Evolutionary conservation across 108 stramenopile species (phyloP).

Genomic region (Discostella pseudostelligera): DNA sequence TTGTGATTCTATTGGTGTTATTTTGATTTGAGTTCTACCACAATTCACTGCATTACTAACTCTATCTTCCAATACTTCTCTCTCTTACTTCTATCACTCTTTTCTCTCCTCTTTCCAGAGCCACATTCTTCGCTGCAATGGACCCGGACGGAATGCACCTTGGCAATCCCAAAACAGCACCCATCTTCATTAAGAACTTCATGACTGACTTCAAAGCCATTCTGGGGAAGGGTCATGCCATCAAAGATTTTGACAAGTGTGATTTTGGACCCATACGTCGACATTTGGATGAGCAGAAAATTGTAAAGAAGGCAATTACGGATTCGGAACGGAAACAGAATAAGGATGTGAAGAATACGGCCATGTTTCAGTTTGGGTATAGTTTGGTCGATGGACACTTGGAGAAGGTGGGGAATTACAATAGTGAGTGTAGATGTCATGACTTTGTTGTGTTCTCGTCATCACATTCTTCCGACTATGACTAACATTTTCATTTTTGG

Average conservation of each 20-base stretch:
- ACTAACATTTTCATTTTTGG: neutral
- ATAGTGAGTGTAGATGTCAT: conserved; percentile 41
- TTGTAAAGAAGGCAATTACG: conserved; percentile 91
- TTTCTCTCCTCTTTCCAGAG: conserved; percentile 35
- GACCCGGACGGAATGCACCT: conserved; percentile 95
- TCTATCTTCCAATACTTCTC: no score
- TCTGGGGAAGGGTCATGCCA: conserved; percentile 76
- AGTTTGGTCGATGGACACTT: conserved; percentile 96
- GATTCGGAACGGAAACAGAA: conserved; percentile 91
- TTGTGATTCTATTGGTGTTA: neutral
- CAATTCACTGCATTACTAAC: no score
- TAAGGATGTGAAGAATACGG: conserved; percentile 85
- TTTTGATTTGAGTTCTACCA: neutral
- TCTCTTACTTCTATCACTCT: no score
- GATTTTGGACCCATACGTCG: conserved; percentile 91
- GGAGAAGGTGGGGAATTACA: conserved; percentile 92
- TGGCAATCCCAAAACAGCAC: conserved; percentile 87
- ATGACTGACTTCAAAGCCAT: conserved; percentile 86
- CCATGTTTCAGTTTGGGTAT: conserved; percentile 85
- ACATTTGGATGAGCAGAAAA: conserved; percentile 86
- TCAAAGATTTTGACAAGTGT: conserved; percentile 91
- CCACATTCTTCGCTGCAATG: conserved; percentile 97
- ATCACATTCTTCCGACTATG: neutral
- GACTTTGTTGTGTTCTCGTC: neutral
- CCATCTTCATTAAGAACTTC: conserved; percentile 96